A percentile compares a stretch with the other conserved stretches of the same genome.
These are phyloP conservation scores for Diplocarpon rosae DNA, from an alignment of 2,329 filamentous ascomycete genomes.

Conservation along the genomic window DNA sequence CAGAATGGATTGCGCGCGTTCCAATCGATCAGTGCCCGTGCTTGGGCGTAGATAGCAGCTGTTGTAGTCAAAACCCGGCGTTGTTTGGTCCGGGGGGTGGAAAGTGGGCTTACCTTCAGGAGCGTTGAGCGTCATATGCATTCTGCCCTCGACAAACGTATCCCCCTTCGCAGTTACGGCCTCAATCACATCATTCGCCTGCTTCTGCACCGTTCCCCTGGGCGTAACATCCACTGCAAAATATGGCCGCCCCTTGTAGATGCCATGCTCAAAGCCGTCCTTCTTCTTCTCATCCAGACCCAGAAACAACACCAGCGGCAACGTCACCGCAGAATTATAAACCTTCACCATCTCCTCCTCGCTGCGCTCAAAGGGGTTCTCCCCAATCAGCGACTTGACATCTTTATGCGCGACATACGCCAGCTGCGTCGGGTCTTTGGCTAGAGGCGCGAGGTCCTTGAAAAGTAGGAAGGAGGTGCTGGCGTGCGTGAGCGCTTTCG, in stretches of 20 bases:
- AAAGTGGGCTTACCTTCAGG: slow-evolving; percentile 33
- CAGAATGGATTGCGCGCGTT: slow-evolving; percentile 89
- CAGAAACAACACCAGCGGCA: slow-evolving; percentile 70
- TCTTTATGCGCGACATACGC: slow-evolving; percentile 60
- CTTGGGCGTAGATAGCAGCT: slow-evolving; percentile 88
- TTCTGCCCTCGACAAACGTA: slow-evolving; percentile 55
- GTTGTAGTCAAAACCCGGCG: background rate
- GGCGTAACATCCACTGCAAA: slow-evolving; percentile 88
- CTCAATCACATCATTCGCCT: slow-evolving; percentile 49
- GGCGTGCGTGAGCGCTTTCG: slow-evolving; percentile 53
- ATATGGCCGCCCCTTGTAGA: slow-evolving; percentile 69
- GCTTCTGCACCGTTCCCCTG: slow-evolving; percentile 48
- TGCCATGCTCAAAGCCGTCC: slow-evolving; percentile 42
- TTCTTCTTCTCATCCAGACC: slow-evolving; percentile 60
- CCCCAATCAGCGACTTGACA: slow-evolving; percentile 57
- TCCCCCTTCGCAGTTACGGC: slow-evolving; percentile 49
- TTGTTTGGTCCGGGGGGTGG: background rate
- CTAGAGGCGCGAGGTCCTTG: slow-evolving; percentile 66
- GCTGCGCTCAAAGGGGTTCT: slow-evolving; percentile 55
- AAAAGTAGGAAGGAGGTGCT: slow-evolving; percentile 65
- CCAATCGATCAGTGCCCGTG: slow-evolving; percentile 84
- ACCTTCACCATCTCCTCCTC: slow-evolving; percentile 64
- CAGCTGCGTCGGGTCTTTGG: slow-evolving; percentile 48
- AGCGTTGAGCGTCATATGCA: slow-evolving; percentile 37
- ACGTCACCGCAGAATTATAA: slow-evolving; percentile 60